Evolutionary conservation across 495 filamentous ascomycete species (phyloP).

Genomic region (Parmelia sp.): DNA sequence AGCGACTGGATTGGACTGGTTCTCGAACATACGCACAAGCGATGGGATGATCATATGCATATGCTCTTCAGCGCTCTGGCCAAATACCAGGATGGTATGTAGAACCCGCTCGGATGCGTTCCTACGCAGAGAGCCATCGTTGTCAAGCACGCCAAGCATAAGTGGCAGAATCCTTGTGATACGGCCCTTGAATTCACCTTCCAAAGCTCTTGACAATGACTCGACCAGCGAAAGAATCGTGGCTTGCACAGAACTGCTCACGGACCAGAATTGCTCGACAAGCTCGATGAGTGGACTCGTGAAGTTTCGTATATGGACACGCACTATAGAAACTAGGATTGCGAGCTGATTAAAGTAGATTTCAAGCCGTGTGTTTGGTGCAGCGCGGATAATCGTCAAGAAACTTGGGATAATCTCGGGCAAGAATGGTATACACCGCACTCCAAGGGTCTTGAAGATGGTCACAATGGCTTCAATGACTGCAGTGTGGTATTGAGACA

Average conservation of each 20-base stretch:
- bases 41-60: constrained; percentile 98
- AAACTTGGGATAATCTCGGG: constrained; percentile 91
- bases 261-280: constrained; percentile 80
- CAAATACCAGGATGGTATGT: constrained; percentile 92
- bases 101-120: constrained; percentile 82
- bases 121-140: constrained; percentile 64
- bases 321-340: constrained; percentile 87
- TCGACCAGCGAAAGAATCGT: constrained; percentile 90
- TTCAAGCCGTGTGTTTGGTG: constrained; percentile 66
- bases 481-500: constrained; percentile 81
- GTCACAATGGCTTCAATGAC: constrained; percentile 99
- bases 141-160: constrained; percentile 90
- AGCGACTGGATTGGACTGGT: constrained; percentile 64
- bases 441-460: constrained; percentile 89
- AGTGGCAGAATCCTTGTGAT: constrained; percentile 79
- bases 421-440: constrained; percentile 93
- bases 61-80: constrained; percentile 93
- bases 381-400: constrained; percentile 73
- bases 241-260: constrained; percentile 66
- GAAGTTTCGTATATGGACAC: constrained; percentile 89
- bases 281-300: constrained; percentile 76
- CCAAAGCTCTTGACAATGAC: constrained; percentile 83
- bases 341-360: constrained; percentile 96
- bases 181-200: constrained; percentile 94
- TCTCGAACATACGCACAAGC: constrained; percentile 89